Base-by-base conservation (phyloP, 805 yeast genomes). In the Schizosaccharomyces cryophilus region DNA sequence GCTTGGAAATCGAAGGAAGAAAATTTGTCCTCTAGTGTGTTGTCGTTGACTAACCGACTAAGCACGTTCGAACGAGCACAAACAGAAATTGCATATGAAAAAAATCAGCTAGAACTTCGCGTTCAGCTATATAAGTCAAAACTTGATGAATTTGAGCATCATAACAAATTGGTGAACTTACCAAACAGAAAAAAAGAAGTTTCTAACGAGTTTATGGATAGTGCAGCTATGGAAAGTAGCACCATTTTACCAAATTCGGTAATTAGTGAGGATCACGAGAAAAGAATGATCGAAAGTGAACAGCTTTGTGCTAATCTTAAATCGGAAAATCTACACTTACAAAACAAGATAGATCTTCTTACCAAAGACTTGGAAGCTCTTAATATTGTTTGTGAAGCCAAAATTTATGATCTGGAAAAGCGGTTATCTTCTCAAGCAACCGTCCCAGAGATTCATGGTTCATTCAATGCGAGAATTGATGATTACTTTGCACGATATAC, bases 41-140 rank as follows among this genome's bases (percentile, higher is more conserved):
- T 64, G 4, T 66, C 66, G 19, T 71, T 70, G 54, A 66, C 67
- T 40, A 61, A 55, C 0, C 71, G 70, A 48, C 24, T 51, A 17
- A 17, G 17, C 3, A 17, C 17, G 31, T 17, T 51, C 7, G 19
- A 29, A 29, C n/a, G 19, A 19, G 15, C 9, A 17, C 56, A 51
- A 29, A 29, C n/a, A 24, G 35, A 21, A 17, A 24, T 51, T 7
- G 56, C 56, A 17, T 51, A 24, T 21, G 30, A 21, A 6, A 51
- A 51, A 51, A 51, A 21, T 29, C 35, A 51, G 15, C 38, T 51
- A 4, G 35, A 51, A 13, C 26, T 51, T 9, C 30, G 26, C 17
- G 30, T 51, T 51, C 56, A 51, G 26, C 30, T 51, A 6, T 24
- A 21, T 21, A 29, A 51, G 24, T 17, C 56, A 24, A 51, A 51